Evolutionary conservation across 1,139 yeast genomes (phyloP).

Genomic region (Kodamaea suecica): DNA sequence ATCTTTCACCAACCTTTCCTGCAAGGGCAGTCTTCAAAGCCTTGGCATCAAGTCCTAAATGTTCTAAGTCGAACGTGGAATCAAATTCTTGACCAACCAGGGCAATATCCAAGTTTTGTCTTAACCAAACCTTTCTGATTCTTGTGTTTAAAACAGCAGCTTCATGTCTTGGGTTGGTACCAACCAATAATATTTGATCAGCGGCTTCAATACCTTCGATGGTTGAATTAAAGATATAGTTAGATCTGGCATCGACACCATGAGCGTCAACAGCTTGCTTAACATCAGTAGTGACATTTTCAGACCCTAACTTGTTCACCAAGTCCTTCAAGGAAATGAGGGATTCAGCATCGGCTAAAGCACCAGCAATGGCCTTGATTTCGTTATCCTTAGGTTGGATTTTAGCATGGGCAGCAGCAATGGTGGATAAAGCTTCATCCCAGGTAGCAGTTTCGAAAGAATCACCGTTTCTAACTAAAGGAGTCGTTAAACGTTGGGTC

Average conservation of each 20-base stretch:
- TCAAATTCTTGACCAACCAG: conserved; percentile 77
- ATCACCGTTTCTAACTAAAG: conserved; percentile 71
- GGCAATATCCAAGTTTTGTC: conserved; percentile 62
- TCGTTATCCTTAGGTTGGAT: conserved; percentile 66
- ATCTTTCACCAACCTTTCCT: conserved; percentile 70
- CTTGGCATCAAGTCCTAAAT: conserved; percentile 60
- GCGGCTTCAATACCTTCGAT: conserved; percentile 81
- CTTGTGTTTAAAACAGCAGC: conserved; percentile 87
- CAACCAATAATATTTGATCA: conserved; percentile 73
- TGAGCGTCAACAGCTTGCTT: conserved; percentile 60
- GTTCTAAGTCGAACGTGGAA: conserved; percentile 66
- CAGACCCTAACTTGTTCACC: conserved; percentile 74
- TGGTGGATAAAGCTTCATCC: conserved; percentile 79
- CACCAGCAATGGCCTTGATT: conserved; percentile 80
- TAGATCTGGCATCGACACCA: conserved; percentile 74
- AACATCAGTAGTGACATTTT: conserved; percentile 74
- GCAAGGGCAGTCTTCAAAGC: conserved; percentile 58
- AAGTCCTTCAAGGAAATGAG: conserved; percentile 80
- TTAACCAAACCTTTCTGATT: conserved; percentile 80
- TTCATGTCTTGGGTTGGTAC: conserved; percentile 87
- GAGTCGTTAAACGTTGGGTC: conserved; percentile 83
- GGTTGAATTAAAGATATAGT: conserved; percentile 77
- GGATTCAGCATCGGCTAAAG: conserved; percentile 79
- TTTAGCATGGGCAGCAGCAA: conserved; percentile 61
- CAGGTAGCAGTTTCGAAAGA: conserved; percentile 75